Percentiles rank a stretch among this genome's conserved stretches.
These are phyloP conservation scores for Saturnispora halmiae DNA, from an alignment of 805 yeast genomes.

Conservation along the genomic window DNA sequence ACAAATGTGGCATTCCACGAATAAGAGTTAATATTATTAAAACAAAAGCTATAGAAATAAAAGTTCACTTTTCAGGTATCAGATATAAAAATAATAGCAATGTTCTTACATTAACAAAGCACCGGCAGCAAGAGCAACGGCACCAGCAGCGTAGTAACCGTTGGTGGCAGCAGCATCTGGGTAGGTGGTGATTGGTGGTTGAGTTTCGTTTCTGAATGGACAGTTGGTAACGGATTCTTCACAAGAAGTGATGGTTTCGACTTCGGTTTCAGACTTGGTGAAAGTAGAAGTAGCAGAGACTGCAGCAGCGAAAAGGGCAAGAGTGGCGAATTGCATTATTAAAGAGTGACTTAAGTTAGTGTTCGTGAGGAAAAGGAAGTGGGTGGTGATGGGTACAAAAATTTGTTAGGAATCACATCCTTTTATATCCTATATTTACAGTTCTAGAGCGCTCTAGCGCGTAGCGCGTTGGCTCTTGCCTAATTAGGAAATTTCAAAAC, in stretches of 20 bases:
- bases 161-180: constrained; percentile 29
- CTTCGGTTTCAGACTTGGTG: constrained; percentile 29
- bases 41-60: constrained; percentile 5
- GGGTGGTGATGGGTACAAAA: not conserved
- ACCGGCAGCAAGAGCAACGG: constrained; percentile 27
- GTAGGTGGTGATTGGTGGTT: constrained; percentile 26
- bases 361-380: not conserved
- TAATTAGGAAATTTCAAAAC: constrained; percentile 3
- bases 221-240: constrained; percentile 30
- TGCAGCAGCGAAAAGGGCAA: constrained; percentile 31
- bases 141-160: constrained; percentile 17
- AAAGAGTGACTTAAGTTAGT: constrained; percentile 22
- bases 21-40: not conserved
- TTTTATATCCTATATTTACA: not conserved
- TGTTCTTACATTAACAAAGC: constrained; percentile 27
- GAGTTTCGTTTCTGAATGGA: constrained; percentile 20
- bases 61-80: not conserved
- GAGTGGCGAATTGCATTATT: constrained; percentile 39
- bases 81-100: constrained; percentile 2
- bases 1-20: constrained; percentile 11
- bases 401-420: not conserved
- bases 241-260: constrained; percentile 34
- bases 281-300: constrained; percentile 25
- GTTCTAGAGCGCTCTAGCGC: not conserved
- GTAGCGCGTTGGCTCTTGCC: not conserved